Conservation (phyloP, 208 protist species). For the Trypanosoma brucei region DNA sequence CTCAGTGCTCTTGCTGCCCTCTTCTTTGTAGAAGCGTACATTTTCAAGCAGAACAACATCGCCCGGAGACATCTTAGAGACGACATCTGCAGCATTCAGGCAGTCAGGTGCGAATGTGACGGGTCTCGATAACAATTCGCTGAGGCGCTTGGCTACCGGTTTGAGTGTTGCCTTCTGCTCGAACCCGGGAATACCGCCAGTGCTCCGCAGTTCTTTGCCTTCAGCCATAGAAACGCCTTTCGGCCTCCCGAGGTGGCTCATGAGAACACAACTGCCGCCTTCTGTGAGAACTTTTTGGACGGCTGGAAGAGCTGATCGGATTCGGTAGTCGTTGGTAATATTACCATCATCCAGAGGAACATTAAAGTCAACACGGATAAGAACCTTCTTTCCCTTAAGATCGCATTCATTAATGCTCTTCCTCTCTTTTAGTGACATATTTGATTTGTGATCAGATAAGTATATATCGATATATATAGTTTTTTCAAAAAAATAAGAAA, state of each 20-base stretch:
- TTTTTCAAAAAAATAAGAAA: too few relatives aligned
- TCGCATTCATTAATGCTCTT: conserved; percentile 68
- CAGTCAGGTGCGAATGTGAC: conserved; percentile 32
- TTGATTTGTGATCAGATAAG: not conserved
- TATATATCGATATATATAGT: too few relatives aligned
- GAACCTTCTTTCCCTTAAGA: conserved; percentile 92
- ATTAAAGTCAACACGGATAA: conserved; percentile 98
- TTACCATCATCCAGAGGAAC: conserved; percentile 94
- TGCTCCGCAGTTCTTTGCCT: not conserved
- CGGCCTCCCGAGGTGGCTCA: conserved; percentile 94
- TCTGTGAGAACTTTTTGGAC: conserved; percentile 59
- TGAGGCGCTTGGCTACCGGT: conserved; percentile 74
- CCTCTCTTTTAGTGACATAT: conserved; percentile 61
- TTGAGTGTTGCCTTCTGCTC: conserved; percentile 63
- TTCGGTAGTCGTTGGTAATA: conserved; percentile 95
- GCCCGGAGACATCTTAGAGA: conserved; percentile 43
- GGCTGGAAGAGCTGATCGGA: conserved; percentile 93
- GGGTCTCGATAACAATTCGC: conserved; percentile 44
- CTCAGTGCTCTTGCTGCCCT: conserved; percentile 88
- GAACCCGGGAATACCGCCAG: conserved; percentile 18
- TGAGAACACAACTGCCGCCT: conserved; percentile 48
- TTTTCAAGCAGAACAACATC: conserved; percentile 98
- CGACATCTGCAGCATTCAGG: conserved; percentile 16
- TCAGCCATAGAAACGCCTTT: conserved; percentile 56
- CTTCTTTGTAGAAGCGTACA: conserved; percentile 97